Evolutionary conservation across 345 rosid genomes (phyloP).

Genomic region (Erodium maritimum): DNA sequence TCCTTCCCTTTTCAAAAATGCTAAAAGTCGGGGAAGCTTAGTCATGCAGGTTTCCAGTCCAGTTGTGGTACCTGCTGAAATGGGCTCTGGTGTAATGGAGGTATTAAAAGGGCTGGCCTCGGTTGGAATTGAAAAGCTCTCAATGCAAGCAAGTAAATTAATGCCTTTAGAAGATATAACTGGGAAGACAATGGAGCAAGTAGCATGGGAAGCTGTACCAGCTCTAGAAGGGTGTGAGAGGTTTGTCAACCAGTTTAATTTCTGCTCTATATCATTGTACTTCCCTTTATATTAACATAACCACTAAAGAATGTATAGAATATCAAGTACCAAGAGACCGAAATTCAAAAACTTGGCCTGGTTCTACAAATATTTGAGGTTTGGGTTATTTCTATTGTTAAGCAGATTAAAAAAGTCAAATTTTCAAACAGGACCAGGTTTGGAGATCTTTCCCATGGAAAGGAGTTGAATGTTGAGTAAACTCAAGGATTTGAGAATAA

Average conservation of each 20-base stretch:
- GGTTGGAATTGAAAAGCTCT: slow-evolving; percentile 86
- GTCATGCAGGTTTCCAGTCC: slow-evolving; percentile 95
- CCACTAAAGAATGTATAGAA: not conserved
- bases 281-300: not conserved
- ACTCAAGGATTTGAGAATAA: too few species aligned
- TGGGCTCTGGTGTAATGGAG: slow-evolving; percentile 77
- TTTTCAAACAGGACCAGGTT: not conserved
- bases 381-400: slow-evolving; percentile 5
- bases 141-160: slow-evolving; percentile 75
- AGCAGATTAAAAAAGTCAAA: not conserved
- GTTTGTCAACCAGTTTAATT: slow-evolving; percentile 25
- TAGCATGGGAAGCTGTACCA: slow-evolving; percentile 64
- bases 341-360: not conserved
- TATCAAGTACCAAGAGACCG: not conserved
- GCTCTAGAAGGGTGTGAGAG: slow-evolving; percentile 41
- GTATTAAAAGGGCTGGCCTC: slow-evolving; percentile 66
- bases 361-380: not conserved
- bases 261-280: not conserved
- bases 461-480: not conserved
- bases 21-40: slow-evolving; percentile 62
- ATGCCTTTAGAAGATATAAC: slow-evolving; percentile 94
- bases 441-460: not conserved
- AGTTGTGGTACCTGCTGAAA: slow-evolving; percentile 88
- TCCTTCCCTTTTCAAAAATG: slow-evolving; percentile 47
- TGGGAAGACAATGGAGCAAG: slow-evolving; percentile 81